Percentiles rank a stretch among this genome's conserved stretches.
phyloP scores from a whole-genome alignment of 1,284 basidiomycete species.

The Apiotrichum montevideense region DNA sequence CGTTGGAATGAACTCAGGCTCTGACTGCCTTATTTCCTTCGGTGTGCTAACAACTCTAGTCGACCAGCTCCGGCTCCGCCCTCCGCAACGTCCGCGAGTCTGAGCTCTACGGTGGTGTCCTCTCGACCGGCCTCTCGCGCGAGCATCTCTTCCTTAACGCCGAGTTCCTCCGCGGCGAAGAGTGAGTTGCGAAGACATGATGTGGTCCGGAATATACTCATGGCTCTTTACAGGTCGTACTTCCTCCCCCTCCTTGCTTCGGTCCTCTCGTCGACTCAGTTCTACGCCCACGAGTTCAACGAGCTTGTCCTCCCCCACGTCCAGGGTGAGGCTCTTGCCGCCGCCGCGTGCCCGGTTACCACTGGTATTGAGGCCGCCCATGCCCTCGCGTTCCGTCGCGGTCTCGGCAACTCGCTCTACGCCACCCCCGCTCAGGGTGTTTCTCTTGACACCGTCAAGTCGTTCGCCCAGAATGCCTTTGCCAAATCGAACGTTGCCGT shows the following conservation, averaged over 20 bases:
- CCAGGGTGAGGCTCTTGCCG: constrained; percentile 61
- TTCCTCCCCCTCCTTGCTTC: constrained; percentile 82
- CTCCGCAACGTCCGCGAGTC: constrained; percentile 86
- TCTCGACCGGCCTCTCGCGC: constrained; percentile 76
- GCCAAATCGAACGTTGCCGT: constrained; percentile 72
- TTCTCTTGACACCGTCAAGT: constrained; percentile 61
- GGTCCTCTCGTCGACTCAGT: constrained; percentile 72
- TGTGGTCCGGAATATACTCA: background rate
- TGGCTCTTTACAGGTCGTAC: constrained; percentile 55
- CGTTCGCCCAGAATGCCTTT: constrained; percentile 67
- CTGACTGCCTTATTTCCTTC: background rate
- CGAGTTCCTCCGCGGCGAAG: constrained; percentile 91
- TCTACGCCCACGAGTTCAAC: constrained; percentile 74
- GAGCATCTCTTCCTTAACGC: constrained; percentile 90
- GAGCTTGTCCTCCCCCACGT: constrained; percentile 78
- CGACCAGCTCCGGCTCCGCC: constrained; percentile 75
- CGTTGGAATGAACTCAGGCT: background rate
- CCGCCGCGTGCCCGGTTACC: constrained; percentile 58
- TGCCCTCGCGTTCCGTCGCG: constrained; percentile 78
- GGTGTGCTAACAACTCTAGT: constrained; percentile 45
- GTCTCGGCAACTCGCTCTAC: constrained; percentile 82
- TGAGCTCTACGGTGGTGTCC: constrained; percentile 88
- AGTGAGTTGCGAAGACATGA: constrained; percentile 58
- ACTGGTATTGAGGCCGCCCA: constrained; percentile 68
- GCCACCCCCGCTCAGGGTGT: constrained; percentile 63